Evolutionary conservation across 495 filamentous ascomycete genomes (phyloP).

Genomic region (Platismatia glauca): DNA sequence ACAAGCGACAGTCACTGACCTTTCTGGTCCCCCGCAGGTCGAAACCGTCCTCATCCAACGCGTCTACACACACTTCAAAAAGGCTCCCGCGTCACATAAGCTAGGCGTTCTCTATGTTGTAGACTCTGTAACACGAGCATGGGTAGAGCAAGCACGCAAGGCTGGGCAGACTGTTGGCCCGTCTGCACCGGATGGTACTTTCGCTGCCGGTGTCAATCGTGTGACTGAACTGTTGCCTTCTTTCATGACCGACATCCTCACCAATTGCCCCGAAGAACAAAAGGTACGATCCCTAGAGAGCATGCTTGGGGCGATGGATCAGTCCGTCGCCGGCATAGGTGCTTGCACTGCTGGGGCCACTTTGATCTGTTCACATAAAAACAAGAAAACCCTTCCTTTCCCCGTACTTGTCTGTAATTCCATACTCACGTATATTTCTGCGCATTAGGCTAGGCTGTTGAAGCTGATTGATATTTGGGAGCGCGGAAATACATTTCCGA

Average conservation of each 20-base stretch:
- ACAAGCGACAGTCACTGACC: slow-evolving; percentile 28
- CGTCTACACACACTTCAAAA: slow-evolving; percentile 95
- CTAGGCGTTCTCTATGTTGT: slow-evolving; percentile 98
- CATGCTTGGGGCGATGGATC: slow-evolving; percentile 1
- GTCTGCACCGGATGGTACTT: slow-evolving; percentile 78
- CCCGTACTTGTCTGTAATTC: slow-evolving; percentile 28
- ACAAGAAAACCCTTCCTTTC: slow-evolving; percentile 25
- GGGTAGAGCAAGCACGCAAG: slow-evolving; percentile 89
- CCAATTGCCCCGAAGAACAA: slow-evolving; percentile 84
- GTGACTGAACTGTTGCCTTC: slow-evolving; percentile 88
- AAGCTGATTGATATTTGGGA: slow-evolving; percentile 98
- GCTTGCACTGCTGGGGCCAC: slow-evolving; percentile 3
- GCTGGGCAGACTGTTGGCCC: slow-evolving; percentile 70
- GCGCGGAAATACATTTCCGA: slow-evolving; percentile 82
- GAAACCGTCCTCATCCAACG: slow-evolving; percentile 94
- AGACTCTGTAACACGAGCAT: slow-evolving; percentile 98
- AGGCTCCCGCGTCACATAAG: slow-evolving; percentile 89
- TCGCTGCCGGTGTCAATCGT: slow-evolving; percentile 89
- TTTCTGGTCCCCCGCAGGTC: slow-evolving; percentile 48
- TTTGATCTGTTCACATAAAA: slow-evolving; percentile 21
- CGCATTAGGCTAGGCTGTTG: slow-evolving; percentile 84
- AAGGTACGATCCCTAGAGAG: slow-evolving; percentile 72
- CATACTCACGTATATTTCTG: slow-evolving; percentile 42
- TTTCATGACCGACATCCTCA: slow-evolving; percentile 92
- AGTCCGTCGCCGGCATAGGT: background rate